phyloP scores from a whole-genome alignment of 371 early-diverging fungal species.

The Syncephalastrum contaminatum region DNA sequence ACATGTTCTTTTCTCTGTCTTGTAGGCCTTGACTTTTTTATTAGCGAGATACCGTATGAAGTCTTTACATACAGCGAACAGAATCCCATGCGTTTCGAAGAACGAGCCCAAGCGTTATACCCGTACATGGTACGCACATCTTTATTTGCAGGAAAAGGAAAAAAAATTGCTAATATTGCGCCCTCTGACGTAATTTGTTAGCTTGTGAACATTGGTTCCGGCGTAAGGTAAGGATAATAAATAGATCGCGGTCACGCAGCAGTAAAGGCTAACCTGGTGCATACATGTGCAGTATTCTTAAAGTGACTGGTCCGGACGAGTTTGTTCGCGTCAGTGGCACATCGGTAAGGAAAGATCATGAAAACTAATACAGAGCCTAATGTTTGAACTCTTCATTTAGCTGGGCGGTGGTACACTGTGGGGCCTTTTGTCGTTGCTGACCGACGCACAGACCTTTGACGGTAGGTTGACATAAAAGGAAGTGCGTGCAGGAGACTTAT shows the following conservation, averaged over 20 bases:
- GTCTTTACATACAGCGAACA: conserved; percentile 88
- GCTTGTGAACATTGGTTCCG: conserved; percentile 92
- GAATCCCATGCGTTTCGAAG: conserved; percentile 83
- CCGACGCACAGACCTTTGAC: conserved; percentile 84
- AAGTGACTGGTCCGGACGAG: conserved; percentile 78
- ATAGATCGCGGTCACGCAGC: not conserved
- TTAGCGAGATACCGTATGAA: conserved; percentile 91
- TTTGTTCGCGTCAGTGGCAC: conserved; percentile 92
- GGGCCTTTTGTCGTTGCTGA: conserved; percentile 89
- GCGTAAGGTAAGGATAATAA: conserved; percentile 61
- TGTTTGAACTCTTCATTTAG: conserved; percentile 24
- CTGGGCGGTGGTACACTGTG: conserved; percentile 98
- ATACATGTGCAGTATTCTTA: conserved; percentile 59
- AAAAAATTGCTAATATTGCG: not conserved
- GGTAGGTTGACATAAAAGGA: conserved; percentile 34
- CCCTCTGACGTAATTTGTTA: conserved; percentile 15
- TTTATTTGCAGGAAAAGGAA: not conserved
- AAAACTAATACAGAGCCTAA: not conserved
- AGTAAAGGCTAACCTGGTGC: not conserved
- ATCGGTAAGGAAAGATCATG: conserved; percentile 54
- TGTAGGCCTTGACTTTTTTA: conserved; percentile 86
- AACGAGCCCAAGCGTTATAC: conserved; percentile 67
- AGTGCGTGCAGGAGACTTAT: not conserved
- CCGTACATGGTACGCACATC: conserved; percentile 72
- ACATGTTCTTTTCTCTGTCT: not conserved